Evolutionary conservation across 805 yeast species (phyloP).

Genomic region (Candida namnaoensis): DNA sequence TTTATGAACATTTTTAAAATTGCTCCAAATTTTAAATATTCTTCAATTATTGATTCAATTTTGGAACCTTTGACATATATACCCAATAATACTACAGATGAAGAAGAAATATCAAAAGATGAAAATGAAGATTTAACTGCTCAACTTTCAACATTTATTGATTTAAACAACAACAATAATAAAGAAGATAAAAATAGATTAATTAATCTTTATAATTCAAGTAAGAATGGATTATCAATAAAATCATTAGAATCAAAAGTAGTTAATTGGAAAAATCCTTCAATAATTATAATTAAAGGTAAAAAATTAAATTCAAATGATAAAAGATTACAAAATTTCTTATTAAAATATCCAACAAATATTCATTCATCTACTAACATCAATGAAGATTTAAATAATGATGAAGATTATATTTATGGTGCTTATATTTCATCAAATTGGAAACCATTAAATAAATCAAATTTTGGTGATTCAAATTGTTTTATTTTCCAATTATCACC

Average conservation of each 20-base stretch:
- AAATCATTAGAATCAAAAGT: slow-evolving; percentile 77
- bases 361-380: slow-evolving; percentile 7
- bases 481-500: slow-evolving; percentile 66
- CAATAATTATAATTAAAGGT: slow-evolving; percentile 65
- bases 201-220: slow-evolving; percentile 3
- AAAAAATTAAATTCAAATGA: slow-evolving; percentile 27
- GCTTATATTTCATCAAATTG: slow-evolving; percentile 66
- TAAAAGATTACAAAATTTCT: not conserved
- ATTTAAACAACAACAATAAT: too few relatives aligned
- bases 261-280: slow-evolving; percentile 87
- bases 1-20: slow-evolving; percentile 2
- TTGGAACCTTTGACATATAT: not conserved
- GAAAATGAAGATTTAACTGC: not conserved
- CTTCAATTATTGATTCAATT: not conserved
- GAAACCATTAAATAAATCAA: slow-evolving; percentile 61
- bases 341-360: not conserved
- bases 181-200: too few relatives aligned
- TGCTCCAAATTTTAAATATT: slow-evolving; percentile 1
- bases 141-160: not conserved
- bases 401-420: slow-evolving; percentile 47
- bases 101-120: too few relatives aligned
- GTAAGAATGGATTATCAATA: slow-evolving; percentile 65
- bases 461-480: slow-evolving; percentile 58
- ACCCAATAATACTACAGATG: too few relatives aligned
- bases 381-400: slow-evolving; percentile 15